Evolutionary conservation across 768 basidiomycete species (phyloP), one percentile per base, ranked within the genome.

Genomic region (Atractiella rhizophila): DNA sequence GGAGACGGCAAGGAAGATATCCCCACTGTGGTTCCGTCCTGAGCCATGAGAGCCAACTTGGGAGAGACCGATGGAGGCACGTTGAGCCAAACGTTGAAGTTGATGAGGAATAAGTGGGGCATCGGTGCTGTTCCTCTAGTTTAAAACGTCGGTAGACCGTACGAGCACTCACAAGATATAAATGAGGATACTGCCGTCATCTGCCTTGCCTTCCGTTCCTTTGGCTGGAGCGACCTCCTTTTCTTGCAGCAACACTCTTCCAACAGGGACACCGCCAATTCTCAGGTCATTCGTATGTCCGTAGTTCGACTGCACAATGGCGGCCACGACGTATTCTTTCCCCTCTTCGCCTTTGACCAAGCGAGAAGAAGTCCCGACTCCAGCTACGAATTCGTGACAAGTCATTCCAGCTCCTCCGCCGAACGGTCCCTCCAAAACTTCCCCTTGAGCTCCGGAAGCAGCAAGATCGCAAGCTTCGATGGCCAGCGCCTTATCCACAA

Each of bases 331-430:
- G 19, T 43, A 43, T 21, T n/a, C n/a, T n/a, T n/a, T n/a, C n/a
- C n/a, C n/a, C n/a, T n/a, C n/a, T n/a, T n/a, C n/a, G n/a, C n/a
- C n/a, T n/a, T n/a, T n/a, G n/a, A n/a, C n/a, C n/a, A n/a, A n/a
- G n/a, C n/a, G n/a, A n/a, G n/a, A n/a, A n/a, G n/a, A n/a, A n/a
- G n/a, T n/a, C n/a, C n/a, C n/a, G n/a, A n/a, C n/a, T n/a, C n/a
- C n/a, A n/a, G n/a, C n/a, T n/a, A n/a, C n/a, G n/a, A n/a, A n/a
- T n/a, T n/a, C n/a, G n/a, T n/a, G n/a, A n/a, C n/a, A n/a, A 13
- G 35, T 43, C 42, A 43, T 43, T 12, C 42, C 42, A 27, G 42
- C 39, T 10, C 42, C 42, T 25, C 42, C 42, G 12, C 42, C n/a
- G n/a, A n/a, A n/a, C n/a, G n/a, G n/a, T n/a, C n/a, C n/a, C n/a